Evolutionary conservation across 169 alveolate genomes (phyloP).

Genomic region (Perkinsus olseni): DNA sequence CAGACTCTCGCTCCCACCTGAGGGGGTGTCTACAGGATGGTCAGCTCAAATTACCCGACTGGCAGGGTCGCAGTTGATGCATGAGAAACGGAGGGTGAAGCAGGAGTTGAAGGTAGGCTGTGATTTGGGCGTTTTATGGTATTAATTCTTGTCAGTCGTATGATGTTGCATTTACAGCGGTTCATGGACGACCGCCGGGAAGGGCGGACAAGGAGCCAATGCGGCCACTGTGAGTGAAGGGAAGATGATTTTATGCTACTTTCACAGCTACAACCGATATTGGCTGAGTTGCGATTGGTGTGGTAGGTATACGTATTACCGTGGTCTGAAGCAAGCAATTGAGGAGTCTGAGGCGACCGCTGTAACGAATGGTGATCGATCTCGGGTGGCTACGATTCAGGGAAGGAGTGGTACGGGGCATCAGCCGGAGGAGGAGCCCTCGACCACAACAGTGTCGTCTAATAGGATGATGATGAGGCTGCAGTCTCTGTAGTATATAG

Average conservation of each 20-base stretch:
- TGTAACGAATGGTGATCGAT: too few species aligned
- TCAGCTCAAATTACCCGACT: neutral
- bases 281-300: neutral
- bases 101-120: neutral
- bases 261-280: too few species aligned
- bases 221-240: slow-evolving; percentile 71
- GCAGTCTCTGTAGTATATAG: neutral
- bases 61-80: neutral
- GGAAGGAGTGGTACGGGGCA: neutral
- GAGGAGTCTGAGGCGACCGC: neutral
- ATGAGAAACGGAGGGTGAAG: neutral
- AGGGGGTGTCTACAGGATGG: neutral
- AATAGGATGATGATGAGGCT: neutral
- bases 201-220: slow-evolving; percentile 76
- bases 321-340: neutral
- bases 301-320: neutral
- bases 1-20: neutral
- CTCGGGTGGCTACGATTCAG: neutral
- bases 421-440: neutral
- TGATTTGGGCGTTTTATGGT: neutral
- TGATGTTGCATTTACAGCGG: slow-evolving; percentile 55
- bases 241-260: slow-evolving; percentile 3
- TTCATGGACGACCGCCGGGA: slow-evolving; percentile 49
- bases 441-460: neutral
- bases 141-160: slow-evolving; percentile 21